A percentile compares a stretch with the other conserved stretches of the same genome.
Conservation (phyloP, 1,284 basidiomycete genomes). For the Stygiomarasmius scandens region DNA sequence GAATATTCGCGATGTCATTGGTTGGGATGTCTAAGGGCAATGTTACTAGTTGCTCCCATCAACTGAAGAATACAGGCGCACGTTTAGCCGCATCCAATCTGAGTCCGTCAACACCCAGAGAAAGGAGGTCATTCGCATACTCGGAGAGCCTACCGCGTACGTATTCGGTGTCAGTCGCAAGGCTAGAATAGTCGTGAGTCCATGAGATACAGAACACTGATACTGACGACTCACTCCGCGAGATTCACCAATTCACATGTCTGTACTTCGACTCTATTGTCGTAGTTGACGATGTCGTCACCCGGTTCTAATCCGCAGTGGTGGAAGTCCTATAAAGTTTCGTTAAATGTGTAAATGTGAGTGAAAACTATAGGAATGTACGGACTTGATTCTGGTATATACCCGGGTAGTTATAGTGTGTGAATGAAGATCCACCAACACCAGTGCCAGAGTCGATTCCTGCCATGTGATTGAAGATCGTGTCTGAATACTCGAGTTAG, state of each 20-base stretch:
- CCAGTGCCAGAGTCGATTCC: constrained; percentile 52
- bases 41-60: not conserved
- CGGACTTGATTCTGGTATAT: constrained; percentile 49
- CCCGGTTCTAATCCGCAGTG: constrained; percentile 58
- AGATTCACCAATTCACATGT: constrained; percentile 54
- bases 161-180: constrained; percentile 64
- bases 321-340: constrained; percentile 54
- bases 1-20: constrained; percentile 56
- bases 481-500: constrained; percentile 42
- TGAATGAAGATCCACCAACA: constrained; percentile 52
- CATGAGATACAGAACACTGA: not conserved
- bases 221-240: constrained; percentile 44
- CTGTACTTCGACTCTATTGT: constrained; percentile 55
- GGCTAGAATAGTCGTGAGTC: constrained; percentile 30
- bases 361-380: not conserved
- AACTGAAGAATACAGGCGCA: constrained; percentile 28
- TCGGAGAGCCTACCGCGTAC: constrained; percentile 54
- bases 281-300: constrained; percentile 60
- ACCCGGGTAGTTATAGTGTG: constrained; percentile 61
- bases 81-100: constrained; percentile 71
- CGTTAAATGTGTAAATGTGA: not conserved
- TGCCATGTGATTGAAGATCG: constrained; percentile 70
- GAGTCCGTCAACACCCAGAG: constrained; percentile 65
- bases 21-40: constrained; percentile 50
- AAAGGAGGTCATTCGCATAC: constrained; percentile 64